A percentile compares a stretch with the other conserved stretches of the same genome.
phyloP scores from a whole-genome alignment of 495 filamentous ascomycete species.

The Lasiosphaeriaceae sp. region DNA sequence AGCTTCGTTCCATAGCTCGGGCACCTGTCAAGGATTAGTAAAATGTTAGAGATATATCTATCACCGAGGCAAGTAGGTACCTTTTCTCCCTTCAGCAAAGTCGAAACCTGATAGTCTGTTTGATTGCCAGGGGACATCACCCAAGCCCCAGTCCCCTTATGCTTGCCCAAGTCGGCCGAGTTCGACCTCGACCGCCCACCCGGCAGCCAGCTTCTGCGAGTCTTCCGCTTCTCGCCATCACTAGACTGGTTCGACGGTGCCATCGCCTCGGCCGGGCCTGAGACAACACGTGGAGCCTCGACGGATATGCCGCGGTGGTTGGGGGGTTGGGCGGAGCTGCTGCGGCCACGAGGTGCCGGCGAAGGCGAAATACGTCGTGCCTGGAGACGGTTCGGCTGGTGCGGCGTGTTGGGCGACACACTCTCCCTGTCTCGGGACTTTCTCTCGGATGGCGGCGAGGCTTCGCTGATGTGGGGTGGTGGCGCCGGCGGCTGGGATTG shows the following conservation, averaged over 20 bases:
- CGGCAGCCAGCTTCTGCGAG: slow-evolving; percentile 42
- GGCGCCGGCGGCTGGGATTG: slow-evolving; percentile 7
- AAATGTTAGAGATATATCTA: not conserved
- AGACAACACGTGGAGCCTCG: slow-evolving; percentile 25
- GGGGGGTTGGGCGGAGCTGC: slow-evolving; percentile 38
- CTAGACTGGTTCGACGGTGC: slow-evolving; percentile 17
- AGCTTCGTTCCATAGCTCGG: slow-evolving; percentile 83
- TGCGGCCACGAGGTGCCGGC: slow-evolving; percentile 28
- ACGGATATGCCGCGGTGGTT: slow-evolving; percentile 10
- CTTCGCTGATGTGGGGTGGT: not conserved
- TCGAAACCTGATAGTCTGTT: slow-evolving; percentile 58
- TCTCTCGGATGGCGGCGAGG: slow-evolving; percentile 1
- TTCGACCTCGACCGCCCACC: slow-evolving; percentile 41
- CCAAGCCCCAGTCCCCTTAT: slow-evolving; percentile 51
- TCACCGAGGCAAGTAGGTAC: slow-evolving; percentile 29
- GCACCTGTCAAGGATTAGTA: slow-evolving; percentile 48
- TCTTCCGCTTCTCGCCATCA: slow-evolving; percentile 29
- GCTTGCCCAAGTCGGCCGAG: slow-evolving; percentile 27
- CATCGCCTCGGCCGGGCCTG: slow-evolving; percentile 12
- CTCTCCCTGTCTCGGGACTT: slow-evolving; percentile 2
- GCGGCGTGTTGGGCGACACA: slow-evolving; percentile 1
- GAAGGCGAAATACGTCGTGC: slow-evolving; percentile 22
- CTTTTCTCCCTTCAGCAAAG: slow-evolving; percentile 57
- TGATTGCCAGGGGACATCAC: slow-evolving; percentile 54
- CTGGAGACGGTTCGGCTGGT: slow-evolving; percentile 25